Evolutionary conservation across 768 basidiomycete genomes (phyloP).

Genomic region (Kwoniella botswanensis): DNA sequence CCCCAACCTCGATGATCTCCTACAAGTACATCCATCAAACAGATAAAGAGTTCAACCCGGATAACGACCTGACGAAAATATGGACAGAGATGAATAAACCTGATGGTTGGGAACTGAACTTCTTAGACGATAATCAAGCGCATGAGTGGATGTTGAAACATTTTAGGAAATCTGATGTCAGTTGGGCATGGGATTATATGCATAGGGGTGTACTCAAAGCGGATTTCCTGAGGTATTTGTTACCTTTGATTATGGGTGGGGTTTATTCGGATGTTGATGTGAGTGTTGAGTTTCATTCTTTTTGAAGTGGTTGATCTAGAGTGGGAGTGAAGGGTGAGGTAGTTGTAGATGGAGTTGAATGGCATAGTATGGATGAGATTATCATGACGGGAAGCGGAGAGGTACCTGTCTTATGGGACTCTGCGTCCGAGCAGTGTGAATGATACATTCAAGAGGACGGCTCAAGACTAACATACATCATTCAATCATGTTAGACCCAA

Average conservation of each 20-base stretch:
- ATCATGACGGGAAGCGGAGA: too few relatives aligned
- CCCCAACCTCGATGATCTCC: slow-evolving; percentile 34
- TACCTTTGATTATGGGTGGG: slow-evolving; percentile 47
- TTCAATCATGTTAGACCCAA: slow-evolving; percentile 25
- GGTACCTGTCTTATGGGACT: too few relatives aligned
- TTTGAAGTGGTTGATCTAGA: too few relatives aligned
- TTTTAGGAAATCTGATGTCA: slow-evolving; percentile 34
- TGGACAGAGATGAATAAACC: slow-evolving; percentile 40
- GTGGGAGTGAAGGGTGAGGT: not conserved
- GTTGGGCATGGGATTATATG: slow-evolving; percentile 49
- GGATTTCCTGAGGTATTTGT: slow-evolving; percentile 51
- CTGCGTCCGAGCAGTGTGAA: too few relatives aligned
- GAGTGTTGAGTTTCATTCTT: slow-evolving; percentile 17
- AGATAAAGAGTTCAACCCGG: slow-evolving; percentile 33
- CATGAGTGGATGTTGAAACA: slow-evolving; percentile 32
- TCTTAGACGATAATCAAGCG: slow-evolving; percentile 43
- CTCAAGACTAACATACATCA: too few relatives aligned
- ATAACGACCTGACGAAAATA: slow-evolving; percentile 19
- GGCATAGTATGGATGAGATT: too few relatives aligned
- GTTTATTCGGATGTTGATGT: slow-evolving; percentile 55
- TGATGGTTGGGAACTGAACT: slow-evolving; percentile 47
- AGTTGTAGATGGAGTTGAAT: too few relatives aligned
- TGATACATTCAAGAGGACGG: too few relatives aligned
- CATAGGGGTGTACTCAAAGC: slow-evolving; percentile 49
- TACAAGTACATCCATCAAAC: slow-evolving; percentile 51